Evolutionary conservation across 2,329 filamentous ascomycete species (phyloP).

Genomic region (Aureobasidium sp.): DNA sequence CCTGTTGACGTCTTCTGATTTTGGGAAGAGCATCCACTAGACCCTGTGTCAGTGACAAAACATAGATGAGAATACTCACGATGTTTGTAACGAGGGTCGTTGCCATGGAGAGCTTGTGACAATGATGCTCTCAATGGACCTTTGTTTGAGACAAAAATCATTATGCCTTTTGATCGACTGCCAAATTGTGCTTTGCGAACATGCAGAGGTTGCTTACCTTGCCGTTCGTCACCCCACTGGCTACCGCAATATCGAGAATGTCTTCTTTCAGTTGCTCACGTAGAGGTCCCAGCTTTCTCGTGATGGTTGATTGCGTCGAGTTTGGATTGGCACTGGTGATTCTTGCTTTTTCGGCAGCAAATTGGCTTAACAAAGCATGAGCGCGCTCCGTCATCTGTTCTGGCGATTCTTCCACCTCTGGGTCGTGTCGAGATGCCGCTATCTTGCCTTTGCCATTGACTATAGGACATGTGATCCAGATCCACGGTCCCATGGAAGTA

Average conservation of each 20-base stretch:
- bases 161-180: too few species aligned
- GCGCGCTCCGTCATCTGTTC: constrained; percentile 36
- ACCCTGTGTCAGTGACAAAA: not conserved
- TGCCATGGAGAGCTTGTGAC: too few species aligned
- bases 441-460: constrained; percentile 26
- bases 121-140: too few species aligned
- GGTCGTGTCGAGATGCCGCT: constrained; percentile 36
- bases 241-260: constrained; percentile 54
- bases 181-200: too few species aligned
- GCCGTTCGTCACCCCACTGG: constrained; percentile 52
- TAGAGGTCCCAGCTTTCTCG: constrained; percentile 33
- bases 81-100: too few species aligned
- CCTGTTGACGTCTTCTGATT: constrained; percentile 46
- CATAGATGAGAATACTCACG: not conserved
- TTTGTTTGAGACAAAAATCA: too few species aligned
- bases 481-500: constrained; percentile 56
- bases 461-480: constrained; percentile 63
- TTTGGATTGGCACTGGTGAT: constrained; percentile 44
- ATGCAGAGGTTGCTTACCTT: constrained; percentile 44
- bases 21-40: constrained; percentile 68
- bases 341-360: constrained; percentile 38
- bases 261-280: constrained; percentile 41
- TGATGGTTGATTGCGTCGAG: constrained; percentile 36
- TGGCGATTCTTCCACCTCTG: constrained; percentile 32
- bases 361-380: constrained; percentile 44